Evolutionary conservation across 1,284 basidiomycete species (phyloP), one percentile per base, ranked within the genome.

Genomic region (Marasmius sp.): DNA sequence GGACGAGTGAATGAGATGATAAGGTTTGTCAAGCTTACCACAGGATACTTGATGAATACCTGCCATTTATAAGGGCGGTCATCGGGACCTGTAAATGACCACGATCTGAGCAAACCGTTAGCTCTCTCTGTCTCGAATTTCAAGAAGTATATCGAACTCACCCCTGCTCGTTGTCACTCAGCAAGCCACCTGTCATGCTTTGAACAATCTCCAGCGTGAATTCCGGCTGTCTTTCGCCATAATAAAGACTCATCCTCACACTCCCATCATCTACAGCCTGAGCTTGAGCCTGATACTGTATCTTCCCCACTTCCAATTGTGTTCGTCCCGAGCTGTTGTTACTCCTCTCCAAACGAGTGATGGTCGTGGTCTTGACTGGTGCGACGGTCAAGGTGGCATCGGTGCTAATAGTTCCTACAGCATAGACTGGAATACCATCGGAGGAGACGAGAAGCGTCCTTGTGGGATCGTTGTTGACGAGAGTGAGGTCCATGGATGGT

Each of bases 11-110:
- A 14, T 39, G 47, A 11, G 10, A 51, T 47, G 34, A 55, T 41
- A 10, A 22, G 20, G 22, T 11, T 34, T n/a, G 16, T 39, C 6
- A 41, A 27, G 22, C 74, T 59, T 63, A 78, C 77, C 14, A 78
- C 71, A 10, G 77, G 77, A 16, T 68, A 74, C 20, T 72, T 72
- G 7, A 75, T 67, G 52, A 77, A 71, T 57, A 77, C 67, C 55
- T 77, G 72, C 78, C 78, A 79, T 58, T 71, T 76, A 62, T 77
- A 79, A 22, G 70, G 67, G 55, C 69, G 68, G 10, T 66, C 65
- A 58, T 78, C 77, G 16, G 77, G 73, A 0, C 76, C 74, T 2
- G 65, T 70, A 59, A 79, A 77, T 27, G 70, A 67, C 77, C 78
- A 79, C 14, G 73, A 72, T 37, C 76, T 78, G 5, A 27, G 58